Evolutionary conservation across 306 rosid species (phyloP).

Genomic region (Oemleria cerasiformis): DNA sequence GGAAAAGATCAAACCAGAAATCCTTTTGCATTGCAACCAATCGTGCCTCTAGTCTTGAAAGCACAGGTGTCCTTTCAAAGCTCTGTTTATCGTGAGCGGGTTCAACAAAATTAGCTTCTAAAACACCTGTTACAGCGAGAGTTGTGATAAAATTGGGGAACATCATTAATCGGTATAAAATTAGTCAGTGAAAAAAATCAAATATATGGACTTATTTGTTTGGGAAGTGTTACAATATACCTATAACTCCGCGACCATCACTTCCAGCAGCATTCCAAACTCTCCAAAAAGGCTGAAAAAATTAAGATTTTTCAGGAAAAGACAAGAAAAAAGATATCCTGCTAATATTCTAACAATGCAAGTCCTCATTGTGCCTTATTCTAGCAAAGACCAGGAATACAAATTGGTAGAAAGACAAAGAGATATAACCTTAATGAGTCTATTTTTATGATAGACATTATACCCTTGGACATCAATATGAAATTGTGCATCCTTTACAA

Average conservation of each 20-base stretch:
- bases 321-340: conserved; percentile 8
- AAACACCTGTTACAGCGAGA: conserved; percentile 52
- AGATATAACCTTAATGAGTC: conserved; percentile 72
- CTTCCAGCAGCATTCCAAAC: conserved; percentile 97
- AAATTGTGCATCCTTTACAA: conserved; percentile 87
- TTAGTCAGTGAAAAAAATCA: not conserved
- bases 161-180: not conserved
- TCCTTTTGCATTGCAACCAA: conserved; percentile 67
- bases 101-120: conserved; percentile 96
- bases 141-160: not conserved
- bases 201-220: not conserved
- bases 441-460: conserved; percentile 88
- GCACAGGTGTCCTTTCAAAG: conserved; percentile 81
- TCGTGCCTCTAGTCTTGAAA: conserved; percentile 69
- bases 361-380: not conserved
- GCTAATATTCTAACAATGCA: not conserved
- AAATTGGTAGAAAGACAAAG: not conserved
- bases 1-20: conserved; percentile 55
- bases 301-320: conserved; percentile 17
- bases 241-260: conserved; percentile 93
- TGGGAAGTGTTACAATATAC: conserved; percentile 27
- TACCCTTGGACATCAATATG: conserved; percentile 92
- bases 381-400: not conserved
- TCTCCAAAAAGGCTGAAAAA: conserved; percentile 90
- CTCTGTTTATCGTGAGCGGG: conserved; percentile 98